Conservation (phyloP, 148 eudicot genomes). For the Heliosperma pusillum region DNA sequence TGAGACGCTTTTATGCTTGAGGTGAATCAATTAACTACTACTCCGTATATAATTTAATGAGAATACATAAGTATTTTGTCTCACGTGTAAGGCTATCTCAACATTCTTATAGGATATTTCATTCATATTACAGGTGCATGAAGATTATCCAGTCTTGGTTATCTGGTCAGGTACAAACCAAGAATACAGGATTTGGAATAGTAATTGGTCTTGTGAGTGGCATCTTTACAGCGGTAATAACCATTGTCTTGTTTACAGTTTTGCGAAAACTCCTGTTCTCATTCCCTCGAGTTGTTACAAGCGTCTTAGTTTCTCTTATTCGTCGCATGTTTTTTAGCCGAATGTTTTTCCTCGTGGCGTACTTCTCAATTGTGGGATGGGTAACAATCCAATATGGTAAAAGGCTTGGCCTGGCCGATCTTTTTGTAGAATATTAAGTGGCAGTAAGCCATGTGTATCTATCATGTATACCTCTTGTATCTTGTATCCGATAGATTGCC, state of each 20-base stretch:
- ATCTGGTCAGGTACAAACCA: constrained; percentile 34
- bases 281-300: constrained; percentile 27
- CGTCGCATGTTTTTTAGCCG: constrained; percentile 43
- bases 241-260: constrained; percentile 40
- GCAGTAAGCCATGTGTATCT: constrained; percentile 19
- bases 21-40: background rate
- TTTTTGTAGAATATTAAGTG: constrained; percentile 30
- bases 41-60: no score
- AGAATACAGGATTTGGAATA: constrained; percentile 50
- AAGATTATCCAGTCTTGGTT: constrained; percentile 53
- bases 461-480: constrained; percentile 8
- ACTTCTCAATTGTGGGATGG: constrained; percentile 80
- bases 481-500: background rate
- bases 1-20: background rate
- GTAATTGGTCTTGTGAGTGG: constrained; percentile 60
- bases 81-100: background rate
- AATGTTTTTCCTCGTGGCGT: constrained; percentile 56
- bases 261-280: constrained; percentile 30
- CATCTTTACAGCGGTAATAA: constrained; percentile 49
- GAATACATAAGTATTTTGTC: no score
- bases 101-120: background rate
- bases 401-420: constrained; percentile 57
- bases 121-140: constrained; percentile 43
- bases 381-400: constrained; percentile 60
- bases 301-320: constrained; percentile 22